These are phyloP conservation scores for Colletotrichum sp. DNA, from an alignment of 2,329 filamentous ascomycete species.

Conservation along the genomic window DNA sequence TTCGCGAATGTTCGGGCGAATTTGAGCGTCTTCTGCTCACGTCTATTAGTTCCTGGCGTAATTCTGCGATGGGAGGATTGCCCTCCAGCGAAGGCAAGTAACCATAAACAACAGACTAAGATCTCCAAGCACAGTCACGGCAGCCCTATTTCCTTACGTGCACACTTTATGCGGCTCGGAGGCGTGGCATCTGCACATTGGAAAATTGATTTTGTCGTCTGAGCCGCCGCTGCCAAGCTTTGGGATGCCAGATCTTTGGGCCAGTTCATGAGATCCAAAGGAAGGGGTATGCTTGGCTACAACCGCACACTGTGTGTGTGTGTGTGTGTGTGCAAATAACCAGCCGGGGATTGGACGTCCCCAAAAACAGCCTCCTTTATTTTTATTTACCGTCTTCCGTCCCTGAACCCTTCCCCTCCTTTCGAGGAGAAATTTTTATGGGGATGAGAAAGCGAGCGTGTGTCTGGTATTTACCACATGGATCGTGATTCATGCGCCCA, in stretches of 20 bases:
- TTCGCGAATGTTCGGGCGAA: background rate
- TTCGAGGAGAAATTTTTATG: background rate
- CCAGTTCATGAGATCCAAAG: background rate
- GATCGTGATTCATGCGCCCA: constrained; percentile 2
- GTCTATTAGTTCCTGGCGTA: background rate
- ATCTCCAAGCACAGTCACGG: background rate
- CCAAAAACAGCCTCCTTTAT: background rate
- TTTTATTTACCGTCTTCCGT: background rate
- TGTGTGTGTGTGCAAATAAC: background rate
- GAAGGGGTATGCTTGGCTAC: background rate
- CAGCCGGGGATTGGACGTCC: background rate
- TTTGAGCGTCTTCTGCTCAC: background rate
- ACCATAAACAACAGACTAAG: background rate
- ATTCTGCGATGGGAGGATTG: background rate
- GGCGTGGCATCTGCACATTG: background rate
- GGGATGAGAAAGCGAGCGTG: background rate
- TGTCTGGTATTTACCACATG: background rate
- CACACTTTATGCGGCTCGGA: background rate
- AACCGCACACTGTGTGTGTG: background rate
- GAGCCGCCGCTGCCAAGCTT: constrained; percentile 4
- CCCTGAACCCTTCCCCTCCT: background rate
- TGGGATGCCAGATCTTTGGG: background rate
- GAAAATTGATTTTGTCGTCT: background rate
- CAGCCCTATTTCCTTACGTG: background rate
- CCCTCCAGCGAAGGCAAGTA: background rate